Evolutionary conservation across 305 asterid genomes (phyloP).

Genomic region (Caryopteris hybrid): DNA sequence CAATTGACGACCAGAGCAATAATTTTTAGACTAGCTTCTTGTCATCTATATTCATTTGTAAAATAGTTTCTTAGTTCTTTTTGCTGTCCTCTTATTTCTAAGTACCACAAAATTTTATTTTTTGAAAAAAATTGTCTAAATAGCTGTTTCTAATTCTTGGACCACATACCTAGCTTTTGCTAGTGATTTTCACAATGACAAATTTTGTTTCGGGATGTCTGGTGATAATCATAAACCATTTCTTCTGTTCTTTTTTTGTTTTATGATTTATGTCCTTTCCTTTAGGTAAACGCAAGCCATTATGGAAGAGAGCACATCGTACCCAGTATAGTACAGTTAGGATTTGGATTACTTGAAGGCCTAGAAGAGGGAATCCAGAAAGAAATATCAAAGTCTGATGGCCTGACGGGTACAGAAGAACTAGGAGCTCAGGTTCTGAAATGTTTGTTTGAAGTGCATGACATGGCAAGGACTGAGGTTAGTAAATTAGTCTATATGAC

Average conservation of each 20-base stretch:
- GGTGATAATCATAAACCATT: not conserved
- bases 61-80: too few species aligned
- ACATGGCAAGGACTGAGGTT: slow-evolving; percentile 85
- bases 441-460: slow-evolving; percentile 81
- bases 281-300: slow-evolving; percentile 71
- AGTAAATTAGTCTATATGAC: slow-evolving; percentile 15
- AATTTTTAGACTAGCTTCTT: too few species aligned
- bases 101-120: too few species aligned
- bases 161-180: not conserved
- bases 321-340: slow-evolving; percentile 84
- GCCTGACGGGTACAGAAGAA: slow-evolving; percentile 61
- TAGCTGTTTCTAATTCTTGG: not conserved
- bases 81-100: too few species aligned
- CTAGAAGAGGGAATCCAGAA: slow-evolving; percentile 57
- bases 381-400: slow-evolving; percentile 46
- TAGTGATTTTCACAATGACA: not conserved
- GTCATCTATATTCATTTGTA: too few species aligned
- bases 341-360: slow-evolving; percentile 75
- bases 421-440: slow-evolving; percentile 71
- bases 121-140: not conserved
- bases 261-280: slow-evolving; percentile 13
- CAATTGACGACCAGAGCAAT: not conserved
- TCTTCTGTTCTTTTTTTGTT: not conserved
- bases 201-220: not conserved
- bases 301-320: slow-evolving; percentile 76